Conservation (phyloP, 306 rosid species). For the Notholithocarpus densiflorus region DNA sequence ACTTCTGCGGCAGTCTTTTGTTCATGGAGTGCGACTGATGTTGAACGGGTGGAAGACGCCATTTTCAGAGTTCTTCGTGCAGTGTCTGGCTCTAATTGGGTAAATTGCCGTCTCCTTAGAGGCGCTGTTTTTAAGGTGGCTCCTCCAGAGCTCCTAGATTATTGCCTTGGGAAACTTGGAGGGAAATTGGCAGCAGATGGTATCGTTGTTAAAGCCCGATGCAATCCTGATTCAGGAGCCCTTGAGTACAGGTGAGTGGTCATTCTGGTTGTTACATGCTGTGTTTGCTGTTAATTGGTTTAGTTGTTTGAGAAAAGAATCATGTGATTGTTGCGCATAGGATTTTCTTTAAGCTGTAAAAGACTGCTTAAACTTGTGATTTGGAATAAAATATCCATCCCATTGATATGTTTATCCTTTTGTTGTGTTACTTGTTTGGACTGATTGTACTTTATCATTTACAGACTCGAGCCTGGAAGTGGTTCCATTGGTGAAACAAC, state of each 20-base stretch:
- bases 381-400: not conserved
- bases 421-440: not conserved
- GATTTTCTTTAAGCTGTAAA: not conserved
- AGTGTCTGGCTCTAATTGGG: slow-evolving; percentile 91
- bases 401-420: not conserved
- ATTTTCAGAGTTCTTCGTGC: slow-evolving; percentile 87
- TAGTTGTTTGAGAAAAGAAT: not conserved
- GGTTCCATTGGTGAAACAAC: slow-evolving; percentile 27
- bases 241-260: slow-evolving; percentile 70
- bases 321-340: not conserved
- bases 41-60: slow-evolving; percentile 69
- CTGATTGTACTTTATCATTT: slow-evolving; percentile 9
- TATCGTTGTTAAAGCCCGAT: slow-evolving; percentile 61
- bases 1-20: slow-evolving; percentile 42
- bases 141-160: slow-evolving; percentile 75
- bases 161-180: slow-evolving; percentile 73
- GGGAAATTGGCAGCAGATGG: slow-evolving; percentile 72
- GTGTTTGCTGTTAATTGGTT: not conserved
- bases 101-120: slow-evolving; percentile 65
- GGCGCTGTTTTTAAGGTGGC: slow-evolving; percentile 83
- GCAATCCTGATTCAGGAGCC: slow-evolving; percentile 67
- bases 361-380: not conserved
- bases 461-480: slow-evolving; percentile 60
- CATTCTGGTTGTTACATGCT: not conserved
- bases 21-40: slow-evolving; percentile 61